Conservation (phyloP, 345 rosid species). For the Reutealis trisperma region DNA sequence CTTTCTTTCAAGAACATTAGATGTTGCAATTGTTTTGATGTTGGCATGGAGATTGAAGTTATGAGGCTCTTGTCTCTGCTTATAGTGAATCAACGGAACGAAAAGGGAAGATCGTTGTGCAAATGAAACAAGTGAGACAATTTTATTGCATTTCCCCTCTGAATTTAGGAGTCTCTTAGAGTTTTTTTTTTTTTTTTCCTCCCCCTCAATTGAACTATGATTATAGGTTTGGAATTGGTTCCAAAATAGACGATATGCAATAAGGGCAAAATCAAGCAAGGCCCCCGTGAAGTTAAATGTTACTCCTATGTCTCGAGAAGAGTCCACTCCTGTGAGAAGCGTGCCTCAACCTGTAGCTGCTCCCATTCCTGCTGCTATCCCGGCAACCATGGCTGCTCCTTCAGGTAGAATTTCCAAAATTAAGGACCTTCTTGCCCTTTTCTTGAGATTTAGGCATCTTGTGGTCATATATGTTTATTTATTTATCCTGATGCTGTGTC, state of each 20-base stretch:
- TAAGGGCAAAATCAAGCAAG: slow-evolving; percentile 81
- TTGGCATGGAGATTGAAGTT: background rate
- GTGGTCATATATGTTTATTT: background rate
- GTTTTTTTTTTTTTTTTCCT: slow-evolving; percentile 2
- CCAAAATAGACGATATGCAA: slow-evolving; percentile 94
- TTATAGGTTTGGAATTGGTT: slow-evolving; percentile 98
- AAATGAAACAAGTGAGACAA: slow-evolving; percentile 84
- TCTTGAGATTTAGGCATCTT: background rate
- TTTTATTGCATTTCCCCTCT: background rate
- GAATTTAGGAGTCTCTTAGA: slow-evolving; percentile 3
- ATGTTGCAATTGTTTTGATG: slow-evolving; percentile 5
- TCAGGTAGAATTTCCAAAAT: slow-evolving; percentile 47
- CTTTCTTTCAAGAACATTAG: slow-evolving; percentile 6
- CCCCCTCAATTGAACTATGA: slow-evolving; percentile 7
- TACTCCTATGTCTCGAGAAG: slow-evolving; percentile 67
- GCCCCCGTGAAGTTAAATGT: slow-evolving; percentile 78
- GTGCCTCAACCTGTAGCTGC: slow-evolving; percentile 57
- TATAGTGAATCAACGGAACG: slow-evolving; percentile 75
- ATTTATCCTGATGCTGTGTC: background rate
- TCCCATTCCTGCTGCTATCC: slow-evolving; percentile 35
- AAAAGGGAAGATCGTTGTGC: slow-evolving; percentile 81
- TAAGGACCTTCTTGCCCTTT: slow-evolving; percentile 14
- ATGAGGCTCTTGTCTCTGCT: slow-evolving; percentile 23
- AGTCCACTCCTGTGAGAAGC: slow-evolving; percentile 56
- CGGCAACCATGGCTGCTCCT: slow-evolving; percentile 51